These are phyloP conservation scores for Paecilomyces formosus DNA, from an alignment of 2,329 filamentous ascomycete genomes.

Conservation along the genomic window DNA sequence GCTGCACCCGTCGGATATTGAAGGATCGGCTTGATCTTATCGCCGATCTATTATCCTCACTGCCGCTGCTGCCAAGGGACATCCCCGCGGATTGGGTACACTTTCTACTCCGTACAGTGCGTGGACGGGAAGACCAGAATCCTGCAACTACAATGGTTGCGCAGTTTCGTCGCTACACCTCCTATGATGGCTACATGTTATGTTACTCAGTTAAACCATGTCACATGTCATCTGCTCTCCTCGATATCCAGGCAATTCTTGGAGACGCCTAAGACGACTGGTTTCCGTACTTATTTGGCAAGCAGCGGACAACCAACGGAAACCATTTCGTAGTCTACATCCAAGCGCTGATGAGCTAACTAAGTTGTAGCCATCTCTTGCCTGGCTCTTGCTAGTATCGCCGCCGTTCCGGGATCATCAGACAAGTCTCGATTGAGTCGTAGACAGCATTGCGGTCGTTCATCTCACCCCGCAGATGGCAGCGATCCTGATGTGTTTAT, in stretches of 20 bases:
- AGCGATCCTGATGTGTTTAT: background rate
- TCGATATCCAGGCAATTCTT: background rate
- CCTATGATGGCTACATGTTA: background rate
- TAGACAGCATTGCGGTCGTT: background rate
- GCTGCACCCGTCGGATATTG: background rate
- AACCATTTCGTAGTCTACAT: too few species aligned
- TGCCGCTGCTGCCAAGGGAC: background rate
- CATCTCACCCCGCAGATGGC: background rate
- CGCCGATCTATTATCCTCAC: background rate
- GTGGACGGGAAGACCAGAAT: background rate
- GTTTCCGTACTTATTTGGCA: background rate
- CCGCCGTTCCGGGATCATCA: background rate
- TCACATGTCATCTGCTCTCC: background rate
- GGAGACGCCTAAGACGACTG: background rate
- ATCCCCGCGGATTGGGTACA: background rate
- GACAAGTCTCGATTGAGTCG: background rate
- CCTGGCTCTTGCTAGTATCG: background rate
- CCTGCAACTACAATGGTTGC: background rate
- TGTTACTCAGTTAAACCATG: too few species aligned
- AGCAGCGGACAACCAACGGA: too few species aligned
- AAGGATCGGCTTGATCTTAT: background rate
- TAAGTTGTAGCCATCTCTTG: background rate
- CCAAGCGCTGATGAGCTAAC: background rate
- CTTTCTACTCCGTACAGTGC: background rate
- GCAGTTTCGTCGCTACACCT: background rate